Conservation (phyloP, 2,329 filamentous ascomycete genomes). For the Bipolaris oryzae region DNA sequence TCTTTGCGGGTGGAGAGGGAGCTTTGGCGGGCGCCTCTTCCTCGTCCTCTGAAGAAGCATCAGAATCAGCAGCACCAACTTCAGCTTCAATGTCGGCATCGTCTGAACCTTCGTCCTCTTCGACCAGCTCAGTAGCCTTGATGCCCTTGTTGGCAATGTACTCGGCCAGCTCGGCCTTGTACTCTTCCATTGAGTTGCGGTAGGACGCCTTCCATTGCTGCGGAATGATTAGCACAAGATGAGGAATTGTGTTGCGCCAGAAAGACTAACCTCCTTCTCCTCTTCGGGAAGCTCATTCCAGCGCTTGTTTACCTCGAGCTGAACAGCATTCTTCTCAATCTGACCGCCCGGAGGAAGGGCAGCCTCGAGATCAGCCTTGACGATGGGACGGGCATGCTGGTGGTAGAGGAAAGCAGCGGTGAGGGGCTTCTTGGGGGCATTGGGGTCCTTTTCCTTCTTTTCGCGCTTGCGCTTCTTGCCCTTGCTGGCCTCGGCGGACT, state of each 20-base stretch:
- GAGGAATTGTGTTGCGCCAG: not conserved
- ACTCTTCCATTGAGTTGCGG: constrained; percentile 57
- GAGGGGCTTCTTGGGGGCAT: constrained; percentile 90
- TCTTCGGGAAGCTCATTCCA: constrained; percentile 78
- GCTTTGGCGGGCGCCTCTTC: constrained; percentile 44
- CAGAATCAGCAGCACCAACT: constrained; percentile 47
- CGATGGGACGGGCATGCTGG: constrained; percentile 82
- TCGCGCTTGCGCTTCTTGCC: constrained; percentile 79
- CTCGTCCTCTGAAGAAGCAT: constrained; percentile 47
- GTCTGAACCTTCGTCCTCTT: constrained; percentile 41
- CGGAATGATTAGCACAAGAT: not conserved
- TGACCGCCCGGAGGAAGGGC: constrained; percentile 65
- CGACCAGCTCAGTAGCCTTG: constrained; percentile 52
- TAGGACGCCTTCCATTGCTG: constrained; percentile 58
- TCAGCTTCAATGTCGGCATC: constrained; percentile 43
- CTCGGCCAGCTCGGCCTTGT: constrained; percentile 60
- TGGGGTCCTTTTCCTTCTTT: constrained; percentile 77
- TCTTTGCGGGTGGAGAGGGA: constrained; percentile 45
- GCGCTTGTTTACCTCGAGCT: constrained; percentile 82
- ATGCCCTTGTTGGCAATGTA: constrained; percentile 59
- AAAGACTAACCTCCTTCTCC: constrained; percentile 68
- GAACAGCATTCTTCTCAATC: constrained; percentile 82
- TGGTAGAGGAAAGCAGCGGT: constrained; percentile 97
- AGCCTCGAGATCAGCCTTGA: constrained; percentile 67
- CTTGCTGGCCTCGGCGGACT: constrained; percentile 26